These are phyloP conservation scores for Zizania latifolia DNA, from an alignment of 176 grass and related monocot genomes.

Conservation along the genomic window DNA sequence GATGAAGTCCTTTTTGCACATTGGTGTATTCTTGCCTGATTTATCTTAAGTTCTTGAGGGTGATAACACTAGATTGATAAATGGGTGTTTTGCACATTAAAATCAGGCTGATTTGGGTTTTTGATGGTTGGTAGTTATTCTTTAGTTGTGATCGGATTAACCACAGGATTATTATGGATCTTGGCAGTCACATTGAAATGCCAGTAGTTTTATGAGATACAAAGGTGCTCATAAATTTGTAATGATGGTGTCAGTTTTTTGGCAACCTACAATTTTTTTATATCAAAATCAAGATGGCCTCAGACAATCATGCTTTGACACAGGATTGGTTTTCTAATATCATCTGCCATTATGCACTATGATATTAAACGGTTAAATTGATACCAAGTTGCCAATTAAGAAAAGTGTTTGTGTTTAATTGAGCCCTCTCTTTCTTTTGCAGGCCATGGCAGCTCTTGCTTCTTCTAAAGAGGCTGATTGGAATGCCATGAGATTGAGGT, in stretches of 20 bases:
- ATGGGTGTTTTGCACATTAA: background rate
- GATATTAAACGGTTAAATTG: background rate
- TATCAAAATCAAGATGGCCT: background rate
- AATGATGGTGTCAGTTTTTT: background rate
- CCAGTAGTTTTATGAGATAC: background rate
- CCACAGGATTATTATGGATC: background rate
- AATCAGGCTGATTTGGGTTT: background rate
- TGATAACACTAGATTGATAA: background rate
- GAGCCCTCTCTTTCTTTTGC: slow-evolving; percentile 8
- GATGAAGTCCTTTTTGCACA: background rate
- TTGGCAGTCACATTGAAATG: background rate
- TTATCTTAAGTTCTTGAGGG: background rate
- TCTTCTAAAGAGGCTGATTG: slow-evolving; percentile 87
- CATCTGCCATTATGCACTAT: background rate
- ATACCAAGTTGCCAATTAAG: background rate
- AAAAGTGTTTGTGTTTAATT: background rate
- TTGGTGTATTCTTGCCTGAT: background rate
- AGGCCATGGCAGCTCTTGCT: slow-evolving; percentile 99
- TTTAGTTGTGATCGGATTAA: background rate
- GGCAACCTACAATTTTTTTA: background rate
- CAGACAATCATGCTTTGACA: background rate
- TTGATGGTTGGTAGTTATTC: background rate
- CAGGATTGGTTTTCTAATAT: background rate
- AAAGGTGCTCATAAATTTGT: background rate
- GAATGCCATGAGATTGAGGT: slow-evolving; percentile 88